Evolutionary conservation across 768 basidiomycete species (phyloP), one percentile per base, ranked within the genome.

Genomic region (Cystobasidium onofrii): DNA sequence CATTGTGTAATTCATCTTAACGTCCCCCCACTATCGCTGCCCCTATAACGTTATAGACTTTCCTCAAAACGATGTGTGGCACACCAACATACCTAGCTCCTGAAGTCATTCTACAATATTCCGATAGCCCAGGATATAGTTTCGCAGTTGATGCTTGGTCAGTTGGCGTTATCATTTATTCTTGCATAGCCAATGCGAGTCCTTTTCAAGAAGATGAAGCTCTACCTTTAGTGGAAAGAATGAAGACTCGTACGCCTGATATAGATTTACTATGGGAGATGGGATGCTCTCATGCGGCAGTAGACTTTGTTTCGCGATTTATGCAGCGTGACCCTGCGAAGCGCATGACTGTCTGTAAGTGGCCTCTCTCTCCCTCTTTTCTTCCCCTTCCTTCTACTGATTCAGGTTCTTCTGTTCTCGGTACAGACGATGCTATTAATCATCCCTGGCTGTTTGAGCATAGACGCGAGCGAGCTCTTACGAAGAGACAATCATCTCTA

Each of bases 101-200:
- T 4, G 78, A 81, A 73, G 94, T 97, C 77, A 91, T 99, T 36
- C 89, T 97, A 62, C 81, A 84, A 54, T 83, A 46, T n/a, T n/a
- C 84, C 33, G 83, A 86, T 71, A 76, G 78, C 9, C 76, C 76
- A 0, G 94, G 93, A 1, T 98, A 99, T 78, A 88, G 89, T 78
- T 86, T 88, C 73, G 83, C 89, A 23, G 96, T 98, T 63, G 96
- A 99, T 79, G 92, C 91, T 75, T 99, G 93, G 93, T 94, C 91
- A 57, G 86, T 93, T 13, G 95, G 96, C 6, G 92, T 96, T 25
- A 96, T 98, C 66, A 86, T 97, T 0, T 98, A 89, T 78, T 89
- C 89, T 17, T 75, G 74, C 65, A 57, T 93, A 50, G 88, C 89
- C 0, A 88, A 89, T 79, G 79, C 86, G 0, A 86, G 85, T 39